Percentiles rank a stretch among this genome's conserved stretches.
phyloP scores from a whole-genome alignment of 1,284 basidiomycete genomes.

The Schizopora paradoxa region DNA sequence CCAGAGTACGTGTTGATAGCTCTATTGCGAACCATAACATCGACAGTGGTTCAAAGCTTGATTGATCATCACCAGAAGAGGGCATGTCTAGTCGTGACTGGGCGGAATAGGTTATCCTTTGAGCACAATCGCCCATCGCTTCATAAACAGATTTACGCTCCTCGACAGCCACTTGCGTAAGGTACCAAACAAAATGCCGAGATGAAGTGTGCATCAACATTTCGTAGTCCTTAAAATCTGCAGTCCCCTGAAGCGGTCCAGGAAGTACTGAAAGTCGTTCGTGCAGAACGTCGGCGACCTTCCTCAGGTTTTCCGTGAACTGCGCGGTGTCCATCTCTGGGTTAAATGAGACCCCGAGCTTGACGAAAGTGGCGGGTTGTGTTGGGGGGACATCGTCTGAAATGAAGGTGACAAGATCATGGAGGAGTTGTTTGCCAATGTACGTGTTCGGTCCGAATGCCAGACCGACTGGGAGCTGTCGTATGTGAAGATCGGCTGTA shows the following conservation, averaged over 20 bases:
- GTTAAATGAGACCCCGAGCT: constrained; percentile 37
- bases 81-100: constrained; percentile 16
- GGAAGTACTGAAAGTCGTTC: constrained; percentile 11
- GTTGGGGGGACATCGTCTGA: constrained; percentile 24
- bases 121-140: constrained; percentile 31
- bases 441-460: constrained; percentile 46
- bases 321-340: constrained; percentile 33
- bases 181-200: constrained; percentile 39
- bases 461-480: constrained; percentile 43
- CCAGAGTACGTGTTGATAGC: constrained; percentile 36
- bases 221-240: constrained; percentile 33
- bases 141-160: constrained; percentile 29
- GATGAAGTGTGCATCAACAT: constrained; percentile 33
- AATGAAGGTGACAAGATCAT: constrained; percentile 42
- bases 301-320: constrained; percentile 37
- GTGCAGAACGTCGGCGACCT: constrained; percentile 40
- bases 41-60: constrained; percentile 30
- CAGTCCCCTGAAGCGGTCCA: constrained; percentile 10
- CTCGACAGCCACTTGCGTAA: constrained; percentile 31
- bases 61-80: neutral
- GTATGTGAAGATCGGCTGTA: constrained; percentile 44
- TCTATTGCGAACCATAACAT: constrained; percentile 63
- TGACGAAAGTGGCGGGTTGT: constrained; percentile 27
- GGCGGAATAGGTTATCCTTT: constrained; percentile 19
- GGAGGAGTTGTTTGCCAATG: constrained; percentile 51